Base-by-base conservation (phyloP, 2,329 filamentous ascomycete species). In the Fonsecaea monophora region DNA sequence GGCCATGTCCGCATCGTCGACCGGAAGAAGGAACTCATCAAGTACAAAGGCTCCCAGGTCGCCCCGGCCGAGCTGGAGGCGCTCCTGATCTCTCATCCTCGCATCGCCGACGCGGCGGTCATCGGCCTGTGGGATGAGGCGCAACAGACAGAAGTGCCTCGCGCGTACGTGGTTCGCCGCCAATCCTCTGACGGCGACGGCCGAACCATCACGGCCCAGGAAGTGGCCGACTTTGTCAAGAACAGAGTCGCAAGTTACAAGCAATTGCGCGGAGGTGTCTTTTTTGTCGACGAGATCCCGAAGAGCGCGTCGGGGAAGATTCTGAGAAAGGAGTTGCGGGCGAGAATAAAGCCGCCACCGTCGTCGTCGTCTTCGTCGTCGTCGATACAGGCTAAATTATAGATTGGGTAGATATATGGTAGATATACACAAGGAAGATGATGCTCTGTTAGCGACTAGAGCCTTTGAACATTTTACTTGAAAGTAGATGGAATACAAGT, bases 91-190 rank as follows among this genome's bases (percentile, higher is more conserved):
- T 83, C 85, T 32, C 84, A 87, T 71, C 79, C 81, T 0, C 80
- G 79, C 2, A 77, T 92, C 34, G 82, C 82, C 50, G 90, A 92
- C 75, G 89, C 82, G 3, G 89, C 87, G 1, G 89, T 92, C 15
- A 42, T 42, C 40, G 40, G 40, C 40, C 40, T 50, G 3, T 50
- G 45, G 45, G 18, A 50, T 3, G 45, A 50, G 1, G 18, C 21
- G 4, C 45, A 50, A 50, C 45, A 50, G 13, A 50, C 45, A 12
- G 45, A 50, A 25, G 45, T 50, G 3, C 45, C 45, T 8, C 18
- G 45, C 1, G 45, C 45, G 3, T 50, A 50, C 45, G 45, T 50
- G 18, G 45, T 50, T 25, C 1, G 15, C 18, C 45, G 45, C 8
- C 45, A 9, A 50, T 13, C 4, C 8, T 12, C 45, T 25, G 18